These are phyloP conservation scores for Sporobolomyces roseus DNA, from an alignment of 768 basidiomycete genomes.

Conservation along the genomic window DNA sequence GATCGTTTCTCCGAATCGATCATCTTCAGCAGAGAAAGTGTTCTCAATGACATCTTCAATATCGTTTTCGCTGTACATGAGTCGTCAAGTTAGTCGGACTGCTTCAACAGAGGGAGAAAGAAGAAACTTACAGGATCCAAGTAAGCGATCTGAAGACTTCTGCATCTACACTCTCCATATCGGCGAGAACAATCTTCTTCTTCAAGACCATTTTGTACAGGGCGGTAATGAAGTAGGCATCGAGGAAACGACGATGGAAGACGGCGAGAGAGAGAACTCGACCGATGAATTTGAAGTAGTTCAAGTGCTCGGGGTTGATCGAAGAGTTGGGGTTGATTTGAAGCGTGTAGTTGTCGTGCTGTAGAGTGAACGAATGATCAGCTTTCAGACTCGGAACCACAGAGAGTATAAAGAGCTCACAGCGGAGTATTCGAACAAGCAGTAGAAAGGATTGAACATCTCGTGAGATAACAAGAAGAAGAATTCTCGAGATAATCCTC, in stretches of 20 bases:
- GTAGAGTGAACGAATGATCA: not conserved
- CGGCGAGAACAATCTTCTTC: conserved; percentile 90
- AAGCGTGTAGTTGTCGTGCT: conserved; percentile 87
- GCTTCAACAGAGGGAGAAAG: not conserved
- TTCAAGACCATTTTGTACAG: conserved; percentile 99
- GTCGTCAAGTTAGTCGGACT: not conserved
- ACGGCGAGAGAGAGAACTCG: conserved; percentile 91
- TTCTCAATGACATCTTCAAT: conserved; percentile 98
- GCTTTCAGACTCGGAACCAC: not conserved
- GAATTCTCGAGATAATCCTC: conserved; percentile 96
- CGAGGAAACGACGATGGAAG: conserved; percentile 97
- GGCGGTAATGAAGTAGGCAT: conserved; percentile 97
- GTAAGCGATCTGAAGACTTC: conserved; percentile 89
- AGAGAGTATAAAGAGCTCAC: conserved; percentile 7
- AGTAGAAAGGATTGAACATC: conserved; percentile 99
- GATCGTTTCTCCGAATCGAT: conserved; percentile 96
- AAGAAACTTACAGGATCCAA: conserved; percentile 84
- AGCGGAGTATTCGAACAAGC: conserved; percentile 98
- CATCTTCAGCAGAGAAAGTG: conserved; percentile 93
- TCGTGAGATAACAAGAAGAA: conserved; percentile 99
- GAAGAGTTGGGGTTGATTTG: conserved; percentile 85
- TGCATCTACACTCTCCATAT: conserved; percentile 93
- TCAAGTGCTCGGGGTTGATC: conserved; percentile 96
- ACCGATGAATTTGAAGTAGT: conserved; percentile 98
- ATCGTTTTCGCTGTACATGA: conserved; percentile 73